Base-by-base conservation (phyloP, 306 rosid species). In the Medicago ruthenica region DNA sequence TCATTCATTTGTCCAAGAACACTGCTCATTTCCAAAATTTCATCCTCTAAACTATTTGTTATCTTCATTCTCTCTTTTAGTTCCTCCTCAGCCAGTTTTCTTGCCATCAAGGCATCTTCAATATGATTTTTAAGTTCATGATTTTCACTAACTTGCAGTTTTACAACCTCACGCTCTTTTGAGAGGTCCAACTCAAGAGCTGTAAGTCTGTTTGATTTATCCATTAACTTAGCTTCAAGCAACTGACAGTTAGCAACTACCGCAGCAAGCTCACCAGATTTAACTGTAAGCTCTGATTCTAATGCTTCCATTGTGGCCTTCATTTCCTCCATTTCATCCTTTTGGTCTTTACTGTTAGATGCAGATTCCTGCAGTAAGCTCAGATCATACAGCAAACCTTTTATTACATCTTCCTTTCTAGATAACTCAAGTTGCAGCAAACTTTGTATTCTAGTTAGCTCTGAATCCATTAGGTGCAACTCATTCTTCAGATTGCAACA, bases 291-390 rank as follows among this genome's bases (percentile, higher is more conserved):
- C 73, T 90, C 96, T 5, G 51, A 83, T 79, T 92, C 96, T 51
- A 92, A 75, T 72, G 82, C 86, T 60, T 83, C 89, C 69, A 92
- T 67, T 37, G 87, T 88, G 74, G 84, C 87, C 61, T 76, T 69
- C 71, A 88, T 77, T 62, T 86, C 88, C 41, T 86, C 92, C 71
- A 89, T 77, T 73, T 92, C 93, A 74, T 90, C 99, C 70, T 88
- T 88, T 63, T 86, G 87, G 80, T 95, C 99, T 83, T 90, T 89
- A 20, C 70, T 85, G 74, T 81, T 88, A 15, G 99, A 90, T 44
- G 99, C 92, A 40, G 99, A 87, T 85, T 95, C 99, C 83, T 95
- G 99, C 83, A 95, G 85, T 88, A 95, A 86, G 81, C 99, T 92
- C 72, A 92, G 80, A 82, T 95, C 99, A 68, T 92, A 95, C 63